phyloP scores from a whole-genome alignment of 2,329 filamentous ascomycete genomes.

The Hirsutella thompsonii region DNA sequence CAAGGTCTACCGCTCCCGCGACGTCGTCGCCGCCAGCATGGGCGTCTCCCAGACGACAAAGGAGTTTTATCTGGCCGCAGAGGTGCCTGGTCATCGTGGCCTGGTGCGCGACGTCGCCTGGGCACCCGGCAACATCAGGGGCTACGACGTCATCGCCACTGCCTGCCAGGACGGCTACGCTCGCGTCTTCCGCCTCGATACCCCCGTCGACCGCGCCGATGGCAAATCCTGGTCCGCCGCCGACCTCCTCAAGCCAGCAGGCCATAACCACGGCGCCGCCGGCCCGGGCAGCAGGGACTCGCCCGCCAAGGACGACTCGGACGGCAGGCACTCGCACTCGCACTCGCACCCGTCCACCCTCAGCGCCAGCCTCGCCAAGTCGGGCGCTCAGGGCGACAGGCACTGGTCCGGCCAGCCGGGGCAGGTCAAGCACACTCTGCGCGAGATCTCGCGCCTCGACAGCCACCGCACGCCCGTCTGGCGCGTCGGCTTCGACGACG shows the following conservation, averaged over 20 bases:
- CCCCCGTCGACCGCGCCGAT: slow-evolving; percentile 33
- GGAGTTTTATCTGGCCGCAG: slow-evolving; percentile 75
- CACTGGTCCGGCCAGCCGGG: slow-evolving; percentile 47
- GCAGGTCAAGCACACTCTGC: slow-evolving; percentile 49
- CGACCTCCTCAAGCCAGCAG: slow-evolving; percentile 26
- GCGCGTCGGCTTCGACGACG: slow-evolving; percentile 58
- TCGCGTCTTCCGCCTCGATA: slow-evolving; percentile 73
- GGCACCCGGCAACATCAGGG: slow-evolving; percentile 82
- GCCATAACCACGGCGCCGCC: slow-evolving; percentile 10
- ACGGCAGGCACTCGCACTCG: slow-evolving; percentile 6
- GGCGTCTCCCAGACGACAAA: slow-evolving; percentile 46
- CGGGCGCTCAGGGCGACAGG: slow-evolving; percentile 30
- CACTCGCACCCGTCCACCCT: slow-evolving; percentile 30
- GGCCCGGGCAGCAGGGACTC: too few relatives aligned
- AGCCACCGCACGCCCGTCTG: slow-evolving; percentile 60
- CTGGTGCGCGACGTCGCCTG: slow-evolving; percentile 82
- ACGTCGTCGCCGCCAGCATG: slow-evolving; percentile 37
- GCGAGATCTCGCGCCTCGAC: slow-evolving; percentile 53
- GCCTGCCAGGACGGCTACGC: slow-evolving; percentile 87
- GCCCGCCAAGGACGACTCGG: slow-evolving; percentile 16
- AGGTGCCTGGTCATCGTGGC: slow-evolving; percentile 59
- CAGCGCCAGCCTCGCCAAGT: slow-evolving; percentile 39
- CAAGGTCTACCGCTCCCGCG: slow-evolving; percentile 66
- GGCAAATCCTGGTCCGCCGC: slow-evolving; percentile 36
- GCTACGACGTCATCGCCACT: slow-evolving; percentile 82